Evolutionary conservation across 2,329 filamentous ascomycete genomes (phyloP).

Genomic region (Cercospora zeina): DNA sequence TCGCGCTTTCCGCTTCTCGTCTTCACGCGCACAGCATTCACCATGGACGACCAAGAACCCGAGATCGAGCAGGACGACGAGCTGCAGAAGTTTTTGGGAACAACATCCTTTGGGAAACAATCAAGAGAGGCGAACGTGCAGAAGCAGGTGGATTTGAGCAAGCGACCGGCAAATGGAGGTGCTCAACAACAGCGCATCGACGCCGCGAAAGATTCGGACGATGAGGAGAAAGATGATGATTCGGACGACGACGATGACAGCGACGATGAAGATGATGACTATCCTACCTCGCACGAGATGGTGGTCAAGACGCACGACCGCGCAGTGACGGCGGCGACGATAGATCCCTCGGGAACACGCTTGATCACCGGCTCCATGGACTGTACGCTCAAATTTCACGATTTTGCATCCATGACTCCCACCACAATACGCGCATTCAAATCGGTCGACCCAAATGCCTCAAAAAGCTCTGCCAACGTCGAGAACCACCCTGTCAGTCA

Average conservation of each 20-base stretch:
- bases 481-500: constrained; percentile 89
- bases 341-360: constrained; percentile 82
- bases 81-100: constrained; percentile 74
- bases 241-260: constrained; percentile 59
- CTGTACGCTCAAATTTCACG: constrained; percentile 87
- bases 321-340: constrained; percentile 76
- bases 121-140: constrained; percentile 70
- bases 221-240: constrained; percentile 50
- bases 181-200: constrained; percentile 7
- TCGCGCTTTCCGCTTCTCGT: constrained; percentile 22
- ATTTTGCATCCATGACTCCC: constrained; percentile 93
- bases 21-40: constrained; percentile 13
- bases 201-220: constrained; percentile 9
- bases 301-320: constrained; percentile 89
- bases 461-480: constrained; percentile 68
- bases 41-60: constrained; percentile 31
- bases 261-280: constrained; percentile 78
- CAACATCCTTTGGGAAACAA: constrained; percentile 82
- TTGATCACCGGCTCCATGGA: constrained; percentile 90
- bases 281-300: constrained; percentile 88
- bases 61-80: constrained; percentile 59
- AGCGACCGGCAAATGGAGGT: constrained; percentile 52
- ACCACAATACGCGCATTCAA: constrained; percentile 93
- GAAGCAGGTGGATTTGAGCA: constrained; percentile 77
- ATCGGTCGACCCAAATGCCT: constrained; percentile 79